Conservation (phyloP, 805 yeast genomes). For the Debaryomyces tyrocola region DNA sequence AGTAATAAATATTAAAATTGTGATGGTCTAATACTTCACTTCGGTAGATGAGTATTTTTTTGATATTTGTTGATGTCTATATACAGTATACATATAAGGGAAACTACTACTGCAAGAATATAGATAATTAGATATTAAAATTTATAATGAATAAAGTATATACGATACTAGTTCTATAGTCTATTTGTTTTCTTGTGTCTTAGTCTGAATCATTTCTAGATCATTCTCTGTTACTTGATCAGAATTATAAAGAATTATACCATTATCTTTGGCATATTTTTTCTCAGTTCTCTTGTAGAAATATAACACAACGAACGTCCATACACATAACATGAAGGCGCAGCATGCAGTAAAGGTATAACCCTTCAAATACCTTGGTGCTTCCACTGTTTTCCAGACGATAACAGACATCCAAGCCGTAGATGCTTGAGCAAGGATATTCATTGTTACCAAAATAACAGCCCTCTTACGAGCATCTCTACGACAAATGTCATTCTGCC, state of each 20-base stretch:
- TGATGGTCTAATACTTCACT: too few relatives aligned
- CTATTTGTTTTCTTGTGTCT: neutral
- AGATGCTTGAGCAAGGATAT: constrained; percentile 49
- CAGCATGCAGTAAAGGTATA: constrained; percentile 47
- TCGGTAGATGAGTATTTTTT: too few relatives aligned
- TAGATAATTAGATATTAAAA: too few relatives aligned
- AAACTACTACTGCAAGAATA: too few relatives aligned
- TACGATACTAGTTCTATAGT: neutral
- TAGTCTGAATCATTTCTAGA: neutral
- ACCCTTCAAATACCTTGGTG: constrained; percentile 53
- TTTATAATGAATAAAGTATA: too few relatives aligned
- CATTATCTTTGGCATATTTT: constrained; percentile 26
- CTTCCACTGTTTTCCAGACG: constrained; percentile 53
- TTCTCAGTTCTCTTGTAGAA: constrained; percentile 36
- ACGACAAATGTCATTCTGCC: constrained; percentile 54
- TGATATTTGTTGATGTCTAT: too few relatives aligned
- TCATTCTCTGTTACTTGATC: neutral
- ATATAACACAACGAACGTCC: constrained; percentile 51
- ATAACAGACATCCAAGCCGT: constrained; percentile 50
- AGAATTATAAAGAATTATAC: constrained; percentile 25
- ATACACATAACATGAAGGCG: constrained; percentile 42
- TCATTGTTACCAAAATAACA: constrained; percentile 52
- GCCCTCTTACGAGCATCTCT: constrained; percentile 54
- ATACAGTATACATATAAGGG: too few relatives aligned
- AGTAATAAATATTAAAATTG: neutral